These are phyloP conservation scores for Wickerhamomyces rabaulensis DNA, from an alignment of 805 yeast genomes.

Conservation along the genomic window DNA sequence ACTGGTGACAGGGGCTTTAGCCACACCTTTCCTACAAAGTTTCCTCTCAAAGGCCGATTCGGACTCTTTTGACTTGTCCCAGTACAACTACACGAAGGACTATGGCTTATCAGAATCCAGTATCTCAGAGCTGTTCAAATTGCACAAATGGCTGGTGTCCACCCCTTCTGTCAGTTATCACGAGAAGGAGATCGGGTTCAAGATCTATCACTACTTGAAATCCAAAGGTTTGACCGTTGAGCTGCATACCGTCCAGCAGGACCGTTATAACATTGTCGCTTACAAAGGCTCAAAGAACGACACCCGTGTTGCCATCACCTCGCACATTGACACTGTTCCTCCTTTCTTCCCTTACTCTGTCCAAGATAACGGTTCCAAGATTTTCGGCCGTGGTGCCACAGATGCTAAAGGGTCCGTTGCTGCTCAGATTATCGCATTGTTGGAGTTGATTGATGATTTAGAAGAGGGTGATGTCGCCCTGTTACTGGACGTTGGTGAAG, in stretches of 20 bases:
- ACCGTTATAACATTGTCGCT: slow-evolving; percentile 48
- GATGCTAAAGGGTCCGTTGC: slow-evolving; percentile 68
- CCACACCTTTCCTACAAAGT: not conserved
- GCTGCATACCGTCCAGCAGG: slow-evolving; percentile 27
- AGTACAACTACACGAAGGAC: not conserved
- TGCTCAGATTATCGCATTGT: slow-evolving; percentile 47
- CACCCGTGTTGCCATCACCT: slow-evolving; percentile 44
- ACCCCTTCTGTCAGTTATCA: slow-evolving; percentile 10
- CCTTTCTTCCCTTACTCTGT: slow-evolving; percentile 47
- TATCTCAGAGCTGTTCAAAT: slow-evolving; percentile 5
- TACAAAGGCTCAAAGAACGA: slow-evolving; percentile 41
- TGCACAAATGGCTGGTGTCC: slow-evolving; percentile 10
- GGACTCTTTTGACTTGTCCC: not conserved
- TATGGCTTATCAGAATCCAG: not conserved
- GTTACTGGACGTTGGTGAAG: slow-evolving; percentile 62
- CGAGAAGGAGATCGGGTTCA: slow-evolving; percentile 6
- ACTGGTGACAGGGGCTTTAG: not conserved
- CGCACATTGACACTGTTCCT: slow-evolving; percentile 68
- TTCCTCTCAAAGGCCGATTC: not conserved
- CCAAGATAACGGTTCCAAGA: slow-evolving; percentile 35
- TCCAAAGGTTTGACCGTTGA: slow-evolving; percentile 39
- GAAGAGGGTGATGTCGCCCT: slow-evolving; percentile 50
- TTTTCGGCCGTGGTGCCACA: slow-evolving; percentile 58
- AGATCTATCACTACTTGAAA: slow-evolving; percentile 1
- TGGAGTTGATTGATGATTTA: slow-evolving; percentile 38